Evolutionary conservation across 352 stramenopile species (phyloP).

Genomic region (Pythium vanterpoolii): DNA sequence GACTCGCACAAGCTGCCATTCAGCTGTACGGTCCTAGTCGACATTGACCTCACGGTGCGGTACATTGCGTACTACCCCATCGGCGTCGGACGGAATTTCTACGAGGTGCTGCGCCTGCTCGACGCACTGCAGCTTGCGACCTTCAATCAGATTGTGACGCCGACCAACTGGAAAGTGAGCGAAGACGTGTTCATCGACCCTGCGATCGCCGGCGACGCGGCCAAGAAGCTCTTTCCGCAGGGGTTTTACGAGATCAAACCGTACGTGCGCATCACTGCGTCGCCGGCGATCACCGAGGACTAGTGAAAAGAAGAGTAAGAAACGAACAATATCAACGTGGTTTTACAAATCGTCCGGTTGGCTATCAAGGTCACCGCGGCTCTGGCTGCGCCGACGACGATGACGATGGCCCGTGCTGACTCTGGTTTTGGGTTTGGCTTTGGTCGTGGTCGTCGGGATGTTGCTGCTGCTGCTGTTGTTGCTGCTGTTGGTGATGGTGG

Average conservation of each 20-base stretch:
- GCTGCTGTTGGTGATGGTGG: constrained; percentile 30
- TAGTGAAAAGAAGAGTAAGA: constrained; percentile 22
- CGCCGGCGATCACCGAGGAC: constrained; percentile 55
- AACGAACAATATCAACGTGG: neutral
- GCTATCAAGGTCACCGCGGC: neutral
- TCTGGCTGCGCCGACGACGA: neutral
- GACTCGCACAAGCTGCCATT: constrained; percentile 58
- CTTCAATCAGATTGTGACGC: constrained; percentile 76
- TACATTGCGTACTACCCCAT: constrained; percentile 67
- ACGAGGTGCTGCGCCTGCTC: constrained; percentile 68
- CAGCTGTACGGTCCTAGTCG: constrained; percentile 62
- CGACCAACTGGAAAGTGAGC: constrained; percentile 84
- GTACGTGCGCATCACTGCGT: constrained; percentile 74
- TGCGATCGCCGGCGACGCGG: constrained; percentile 50
- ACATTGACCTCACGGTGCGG: constrained; percentile 68
- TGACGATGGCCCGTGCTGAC: too few species aligned
- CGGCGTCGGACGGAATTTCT: constrained; percentile 72
- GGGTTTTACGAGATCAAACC: constrained; percentile 82
- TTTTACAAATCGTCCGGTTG: constrained; percentile 5
- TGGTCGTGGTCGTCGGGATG: neutral
- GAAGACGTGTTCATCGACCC: constrained; percentile 86
- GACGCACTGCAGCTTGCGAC: constrained; percentile 70
- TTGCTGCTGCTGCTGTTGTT: constrained; percentile 4
- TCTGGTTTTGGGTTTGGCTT: too few species aligned
- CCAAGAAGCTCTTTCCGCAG: constrained; percentile 76